Percentiles rank a stretch among this genome's conserved stretches.
phyloP scores from a whole-genome alignment of 2,329 filamentous ascomycete species.

The Cytospora mali region DNA sequence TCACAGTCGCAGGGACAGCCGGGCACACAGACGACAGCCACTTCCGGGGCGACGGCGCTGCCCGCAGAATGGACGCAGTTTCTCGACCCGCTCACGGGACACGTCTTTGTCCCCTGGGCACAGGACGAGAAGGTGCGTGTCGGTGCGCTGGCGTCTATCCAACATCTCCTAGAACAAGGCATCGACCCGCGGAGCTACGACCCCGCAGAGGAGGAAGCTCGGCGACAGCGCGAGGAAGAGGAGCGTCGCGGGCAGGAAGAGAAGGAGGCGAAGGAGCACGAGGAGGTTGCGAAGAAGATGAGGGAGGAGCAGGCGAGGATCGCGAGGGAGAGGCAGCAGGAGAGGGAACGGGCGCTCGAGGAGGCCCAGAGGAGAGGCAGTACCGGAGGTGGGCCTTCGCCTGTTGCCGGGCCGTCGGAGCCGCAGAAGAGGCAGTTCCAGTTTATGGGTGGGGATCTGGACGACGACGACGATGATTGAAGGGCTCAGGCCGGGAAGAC shows the following conservation, averaged over 20 bases:
- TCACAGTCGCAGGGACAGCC: constrained; percentile 21
- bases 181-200: constrained; percentile 64
- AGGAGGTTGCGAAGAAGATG: constrained; percentile 42
- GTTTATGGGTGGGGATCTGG: constrained; percentile 52
- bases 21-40: constrained; percentile 26
- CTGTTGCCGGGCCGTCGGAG: constrained; percentile 23
- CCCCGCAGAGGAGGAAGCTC: constrained; percentile 57
- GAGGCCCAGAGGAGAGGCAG: constrained; percentile 39
- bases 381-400: constrained; percentile 29
- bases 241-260: constrained; percentile 55
- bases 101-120: constrained; percentile 78
- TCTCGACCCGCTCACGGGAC: constrained; percentile 58
- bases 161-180: constrained; percentile 63
- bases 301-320: constrained; percentile 50
- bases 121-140: constrained; percentile 67
- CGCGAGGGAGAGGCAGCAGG: constrained; percentile 50
- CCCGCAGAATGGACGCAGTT: constrained; percentile 52
- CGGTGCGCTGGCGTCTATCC: constrained; percentile 67
- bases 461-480: constrained; percentile 50
- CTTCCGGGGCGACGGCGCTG: constrained; percentile 42
- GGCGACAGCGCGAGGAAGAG: constrained; percentile 53
- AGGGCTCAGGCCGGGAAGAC: neutral
- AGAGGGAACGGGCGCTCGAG: constrained; percentile 48
- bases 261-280: constrained; percentile 38
- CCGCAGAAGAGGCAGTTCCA: constrained; percentile 54